Evolutionary conservation across 148 eudicot genomes (phyloP), one percentile per base, ranked within the genome.

Genomic region (Pharnaceum exiguum): DNA sequence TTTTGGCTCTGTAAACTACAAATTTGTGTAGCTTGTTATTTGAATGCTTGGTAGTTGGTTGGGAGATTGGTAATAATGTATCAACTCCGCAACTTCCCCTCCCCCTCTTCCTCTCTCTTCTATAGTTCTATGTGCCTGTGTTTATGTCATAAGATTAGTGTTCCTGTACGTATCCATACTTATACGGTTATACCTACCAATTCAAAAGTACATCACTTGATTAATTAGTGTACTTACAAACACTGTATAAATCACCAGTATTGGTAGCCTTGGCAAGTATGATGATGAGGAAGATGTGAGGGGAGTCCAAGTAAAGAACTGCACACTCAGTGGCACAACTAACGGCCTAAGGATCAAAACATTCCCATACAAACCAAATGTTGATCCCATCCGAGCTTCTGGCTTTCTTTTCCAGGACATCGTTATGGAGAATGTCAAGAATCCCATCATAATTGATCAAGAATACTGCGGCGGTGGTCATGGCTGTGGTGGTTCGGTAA

Each of bases 251-350:
- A 11, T 4, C 42, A 24, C 45, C 63, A 85, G 94, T 40, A 65
- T 89, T 26, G 96, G 96, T 22, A 89, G 96, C 65, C 79, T 89
- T 21, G 96, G 96, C 2, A 89, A 81, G 73, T 48, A 69, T 10
- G 65, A 72, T 2, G 51, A 67, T 9, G 96, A 89, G 66, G 25
- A 45, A 36, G 87, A 82, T 6, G 96, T 85, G 35, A 67, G 42
- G 27, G 96, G 90, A 7, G 60, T 89, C 0, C 68, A 63, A 31
- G 87, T 89, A 12, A 77, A 67, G 51, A 83, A 77, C n/a, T 77
- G 81, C 58, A 77, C 81, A 13, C 42, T 77, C 18, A 48, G 49
- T 3, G 77, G 40, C 10, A 77, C 81, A 27, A 62, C 61, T 0
- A 77, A 77, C 8, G 77, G 81, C 19, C 39, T 77, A 0, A 65